Percentiles rank a stretch among this genome's conserved stretches.
These are phyloP conservation scores for Chlamydomonas sphaeroides DNA, from an alignment of 139 green algal species.

Conservation along the genomic window DNA sequence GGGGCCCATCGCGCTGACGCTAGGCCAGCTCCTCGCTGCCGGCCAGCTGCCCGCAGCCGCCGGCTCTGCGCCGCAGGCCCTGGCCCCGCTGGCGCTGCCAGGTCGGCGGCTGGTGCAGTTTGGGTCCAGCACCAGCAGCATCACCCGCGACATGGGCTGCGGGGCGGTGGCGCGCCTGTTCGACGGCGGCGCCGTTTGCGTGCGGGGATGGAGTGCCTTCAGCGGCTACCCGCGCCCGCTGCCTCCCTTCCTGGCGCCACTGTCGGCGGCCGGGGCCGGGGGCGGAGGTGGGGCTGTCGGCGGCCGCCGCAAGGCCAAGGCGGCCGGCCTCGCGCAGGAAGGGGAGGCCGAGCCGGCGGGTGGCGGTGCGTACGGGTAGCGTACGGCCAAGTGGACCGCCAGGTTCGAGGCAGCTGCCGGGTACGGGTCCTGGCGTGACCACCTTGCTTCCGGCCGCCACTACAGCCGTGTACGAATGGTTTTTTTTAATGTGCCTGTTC, in stretches of 20 bases:
- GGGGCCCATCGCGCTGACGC: neutral
- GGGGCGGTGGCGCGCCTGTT: constrained; percentile 9
- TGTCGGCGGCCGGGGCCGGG: neutral
- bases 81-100: neutral
- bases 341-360: too few species aligned
- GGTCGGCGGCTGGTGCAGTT: neutral
- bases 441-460: too few species aligned
- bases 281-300: neutral
- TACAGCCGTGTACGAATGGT: too few species aligned
- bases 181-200: constrained; percentile 8
- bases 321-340: neutral
- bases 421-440: too few species aligned
- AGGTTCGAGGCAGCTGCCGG: too few species aligned
- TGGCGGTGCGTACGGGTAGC: too few species aligned
- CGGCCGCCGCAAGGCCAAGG: neutral
- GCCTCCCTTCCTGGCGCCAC: neutral
- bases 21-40: neutral
- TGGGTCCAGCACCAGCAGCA: constrained; percentile 1
- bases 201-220: constrained; percentile 11
- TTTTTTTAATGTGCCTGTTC: too few species aligned
- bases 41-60: neutral
- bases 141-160: constrained; percentile 20
- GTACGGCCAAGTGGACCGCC: too few species aligned
- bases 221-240: constrained; percentile 3
- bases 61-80: too few species aligned